Evolutionary conservation across 2,329 filamentous ascomycete species (phyloP).

Genomic region (Trichoderma endophyticum): DNA sequence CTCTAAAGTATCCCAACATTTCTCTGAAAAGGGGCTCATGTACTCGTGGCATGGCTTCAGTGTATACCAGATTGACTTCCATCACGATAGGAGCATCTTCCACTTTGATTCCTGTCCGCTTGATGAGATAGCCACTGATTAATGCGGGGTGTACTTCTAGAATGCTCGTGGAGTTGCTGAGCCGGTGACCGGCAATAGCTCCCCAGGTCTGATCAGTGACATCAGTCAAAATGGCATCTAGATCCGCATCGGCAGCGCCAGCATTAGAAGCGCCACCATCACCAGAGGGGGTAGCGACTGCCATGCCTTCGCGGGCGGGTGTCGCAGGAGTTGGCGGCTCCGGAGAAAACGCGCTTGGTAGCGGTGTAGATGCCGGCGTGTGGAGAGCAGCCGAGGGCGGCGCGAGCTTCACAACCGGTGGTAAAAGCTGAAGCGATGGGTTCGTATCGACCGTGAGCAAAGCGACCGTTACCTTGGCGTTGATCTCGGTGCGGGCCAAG

Average conservation of each 20-base stretch:
- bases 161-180: slow-evolving; percentile 57
- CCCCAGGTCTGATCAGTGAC: slow-evolving; percentile 74
- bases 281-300: slow-evolving; percentile 47
- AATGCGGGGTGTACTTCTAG: slow-evolving; percentile 56
- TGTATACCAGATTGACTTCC: slow-evolving; percentile 62
- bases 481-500: slow-evolving; percentile 50
- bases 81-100: slow-evolving; percentile 60
- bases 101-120: slow-evolving; percentile 52
- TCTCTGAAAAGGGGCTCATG: slow-evolving; percentile 68
- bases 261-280: slow-evolving; percentile 39
- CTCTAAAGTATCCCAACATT: slow-evolving; percentile 66
- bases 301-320: slow-evolving; percentile 38
- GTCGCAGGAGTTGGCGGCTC: slow-evolving; percentile 53
- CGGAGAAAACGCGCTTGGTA: slow-evolving; percentile 57
- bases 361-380: slow-evolving; percentile 68
- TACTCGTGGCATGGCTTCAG: slow-evolving; percentile 48
- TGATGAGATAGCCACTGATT: slow-evolving; percentile 64
- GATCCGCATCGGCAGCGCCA: slow-evolving; percentile 40
- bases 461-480: slow-evolving; percentile 52
- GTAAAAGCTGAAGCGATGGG: slow-evolving; percentile 61
- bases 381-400: slow-evolving; percentile 46
- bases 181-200: slow-evolving; percentile 63
- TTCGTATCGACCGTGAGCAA: slow-evolving; percentile 64
- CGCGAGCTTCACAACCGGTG: slow-evolving; percentile 50
- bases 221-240: slow-evolving; percentile 68